Conservation (phyloP, 2,329 filamentous ascomycete genomes). For the Penicillium fuscoglaucum region DNA sequence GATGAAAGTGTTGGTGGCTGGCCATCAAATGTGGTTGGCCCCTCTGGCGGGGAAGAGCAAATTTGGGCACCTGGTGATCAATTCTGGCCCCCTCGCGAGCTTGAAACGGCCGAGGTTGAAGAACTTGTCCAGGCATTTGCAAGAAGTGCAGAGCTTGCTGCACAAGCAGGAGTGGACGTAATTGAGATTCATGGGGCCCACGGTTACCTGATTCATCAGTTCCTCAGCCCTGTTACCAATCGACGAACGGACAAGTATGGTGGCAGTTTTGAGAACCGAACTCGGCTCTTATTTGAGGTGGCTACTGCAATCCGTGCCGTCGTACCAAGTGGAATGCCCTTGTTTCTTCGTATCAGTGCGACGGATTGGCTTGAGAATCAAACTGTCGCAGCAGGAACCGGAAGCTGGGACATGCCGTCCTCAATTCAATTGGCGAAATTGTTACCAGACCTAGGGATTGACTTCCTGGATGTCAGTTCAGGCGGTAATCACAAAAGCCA, state of each 20-base stretch:
- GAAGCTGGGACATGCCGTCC: slow-evolving; percentile 44
- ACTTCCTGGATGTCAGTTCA: slow-evolving; percentile 49
- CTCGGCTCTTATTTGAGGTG: slow-evolving; percentile 65
- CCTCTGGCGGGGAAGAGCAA: slow-evolving; percentile 49
- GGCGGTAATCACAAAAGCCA: slow-evolving; percentile 50
- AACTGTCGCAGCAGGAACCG: slow-evolving; percentile 20
- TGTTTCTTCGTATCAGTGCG: slow-evolving; percentile 69
- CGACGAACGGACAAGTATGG: slow-evolving; percentile 59
- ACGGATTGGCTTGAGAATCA: slow-evolving; percentile 68
- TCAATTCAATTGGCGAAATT: slow-evolving; percentile 44
- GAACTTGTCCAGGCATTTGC: slow-evolving; percentile 62
- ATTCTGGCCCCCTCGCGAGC: slow-evolving; percentile 63
- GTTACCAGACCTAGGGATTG: slow-evolving; percentile 44
- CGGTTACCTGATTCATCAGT: slow-evolving; percentile 71
- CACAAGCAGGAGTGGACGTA: slow-evolving; percentile 70
- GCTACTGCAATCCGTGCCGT: slow-evolving; percentile 59
- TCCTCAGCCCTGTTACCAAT: slow-evolving; percentile 69
- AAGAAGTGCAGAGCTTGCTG: slow-evolving; percentile 57
- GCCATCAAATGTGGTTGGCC: slow-evolving; percentile 51
- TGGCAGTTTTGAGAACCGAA: slow-evolving; percentile 61
- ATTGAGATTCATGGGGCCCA: slow-evolving; percentile 79
- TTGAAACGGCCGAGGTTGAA: slow-evolving; percentile 68
- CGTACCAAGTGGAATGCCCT: slow-evolving; percentile 66
- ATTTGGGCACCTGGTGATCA: slow-evolving; percentile 61
- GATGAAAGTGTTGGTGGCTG: slow-evolving; percentile 54